Evolutionary conservation across 2,329 filamentous ascomycete species (phyloP), one percentile per base, ranked within the genome.

Genomic region (Akanthomyces muscarius): DNA sequence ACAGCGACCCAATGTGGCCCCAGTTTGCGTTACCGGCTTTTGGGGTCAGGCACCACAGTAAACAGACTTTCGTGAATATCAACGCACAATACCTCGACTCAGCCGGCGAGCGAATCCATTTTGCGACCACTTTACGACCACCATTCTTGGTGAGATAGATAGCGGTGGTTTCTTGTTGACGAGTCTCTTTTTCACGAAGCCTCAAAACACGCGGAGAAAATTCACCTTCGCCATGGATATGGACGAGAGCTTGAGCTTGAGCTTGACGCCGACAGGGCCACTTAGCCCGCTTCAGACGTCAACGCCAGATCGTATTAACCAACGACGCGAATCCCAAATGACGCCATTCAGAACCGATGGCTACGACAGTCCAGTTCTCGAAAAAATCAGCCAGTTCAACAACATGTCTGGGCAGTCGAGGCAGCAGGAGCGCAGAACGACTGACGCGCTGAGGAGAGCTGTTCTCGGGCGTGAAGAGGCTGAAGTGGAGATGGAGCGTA

Each of bases 361-460:
- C 63, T 81, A 85, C 66, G 84, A 86, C 65, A 86, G 83, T 68
- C 84, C 85, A 25, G 86, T 90, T 6, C 80, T 86, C 68, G 85
- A 88, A 65, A 86, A 87, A 70, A 88, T 90, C 66, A 86, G 85
- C 70, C 89, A 90, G 74, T 91, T 91, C 75, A 90, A 91, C 77
- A 84, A 81, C 63, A 79, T 91, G 51, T 83, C 87, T 63, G 76
- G 81, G 67, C 80, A 83, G 73, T 82, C 83, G 41, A 86, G 85
- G 69, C 81, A 86, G 54, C 76, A 87, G 60, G 86, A 88, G 72
- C 82, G 86, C 69, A 88, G 85, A 74, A 85, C 80, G 54, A 86
- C 84, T 68, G 86, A 89, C 38, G 86, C 86, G 36, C 76, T 89
- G 18, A 87, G 86, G 72, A 83, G 86, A 54, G 86, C 86, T 65